A percentile compares a stretch with the other conserved stretches of the same genome.
Conservation (phyloP, 495 filamentous ascomycete species). For the Aspergillus carlsbadensis region DNA sequence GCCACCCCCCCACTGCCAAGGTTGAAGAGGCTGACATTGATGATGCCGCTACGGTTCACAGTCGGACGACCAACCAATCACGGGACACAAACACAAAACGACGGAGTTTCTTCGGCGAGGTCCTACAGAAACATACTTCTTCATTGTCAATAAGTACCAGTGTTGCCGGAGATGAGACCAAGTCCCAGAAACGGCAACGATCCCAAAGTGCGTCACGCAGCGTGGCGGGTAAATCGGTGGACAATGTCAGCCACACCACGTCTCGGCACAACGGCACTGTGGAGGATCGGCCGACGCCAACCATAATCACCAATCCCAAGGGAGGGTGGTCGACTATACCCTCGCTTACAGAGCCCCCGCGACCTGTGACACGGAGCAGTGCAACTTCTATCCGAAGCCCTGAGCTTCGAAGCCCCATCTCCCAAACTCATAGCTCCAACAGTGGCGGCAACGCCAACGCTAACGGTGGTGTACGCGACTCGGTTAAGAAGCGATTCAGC, state of each 20-base stretch:
- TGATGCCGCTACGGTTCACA: conserved; percentile 45
- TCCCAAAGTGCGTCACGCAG: conserved; percentile 35
- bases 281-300: conserved; percentile 18
- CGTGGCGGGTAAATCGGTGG: conserved; percentile 31
- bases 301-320: conserved; percentile 23
- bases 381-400: conserved; percentile 19
- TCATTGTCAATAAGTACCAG: conserved; percentile 32
- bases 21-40: conserved; percentile 25
- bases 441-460: conserved; percentile 21
- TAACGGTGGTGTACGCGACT: conserved; percentile 40
- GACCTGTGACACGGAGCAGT: conserved; percentile 38
- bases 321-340: conserved; percentile 44
- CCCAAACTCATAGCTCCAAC: conserved; percentile 10
- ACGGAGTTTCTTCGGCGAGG: conserved; percentile 44
- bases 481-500: conserved; percentile 49
- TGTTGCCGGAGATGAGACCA: conserved; percentile 24
- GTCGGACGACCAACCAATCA: conserved; percentile 40
- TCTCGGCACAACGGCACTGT: conserved; percentile 31
- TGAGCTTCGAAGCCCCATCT: conserved; percentile 16
- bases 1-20: neutral
- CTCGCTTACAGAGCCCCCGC: conserved; percentile 36
- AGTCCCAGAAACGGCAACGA: conserved; percentile 27
- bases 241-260: conserved; percentile 31
- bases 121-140: conserved; percentile 36
- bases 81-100: conserved; percentile 40